Percentiles rank a stretch among this genome's conserved stretches.
Evolutionary conservation across 768 basidiomycete species (phyloP).

Genomic region (Leccinum incarnatum): DNA sequence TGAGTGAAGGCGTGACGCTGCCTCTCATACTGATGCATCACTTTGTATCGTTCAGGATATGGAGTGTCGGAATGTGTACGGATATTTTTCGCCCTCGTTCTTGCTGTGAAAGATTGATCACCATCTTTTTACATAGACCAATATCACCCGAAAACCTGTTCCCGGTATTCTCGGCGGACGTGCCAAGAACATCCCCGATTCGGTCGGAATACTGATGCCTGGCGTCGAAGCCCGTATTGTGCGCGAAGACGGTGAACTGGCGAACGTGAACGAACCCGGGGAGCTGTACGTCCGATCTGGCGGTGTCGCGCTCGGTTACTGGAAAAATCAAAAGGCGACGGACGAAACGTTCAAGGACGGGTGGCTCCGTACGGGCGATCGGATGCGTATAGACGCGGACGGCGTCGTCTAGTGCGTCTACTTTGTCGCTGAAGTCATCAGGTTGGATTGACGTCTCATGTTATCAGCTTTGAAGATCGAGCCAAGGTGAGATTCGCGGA

Average conservation of each 20-base stretch:
- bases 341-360: conserved; percentile 62
- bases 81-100: conserved; percentile 3
- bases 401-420: conserved; percentile 62
- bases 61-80: conserved; percentile 69
- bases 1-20: conserved; percentile 21
- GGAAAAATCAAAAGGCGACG: conserved; percentile 67
- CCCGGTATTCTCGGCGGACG: conserved; percentile 47
- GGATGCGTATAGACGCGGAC: conserved; percentile 56
- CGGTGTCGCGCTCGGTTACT: conserved; percentile 66
- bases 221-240: conserved; percentile 62
- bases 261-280: conserved; percentile 55
- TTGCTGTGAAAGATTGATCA: neutral
- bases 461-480: conserved; percentile 65
- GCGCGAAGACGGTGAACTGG: conserved; percentile 56
- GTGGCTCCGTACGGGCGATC: conserved; percentile 75
- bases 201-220: conserved; percentile 63
- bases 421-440: neutral
- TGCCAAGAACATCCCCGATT: conserved; percentile 38
- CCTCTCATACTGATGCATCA: conserved; percentile 1
- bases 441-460: neutral
- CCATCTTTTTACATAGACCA: conserved; percentile 42
- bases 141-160: conserved; percentile 41
- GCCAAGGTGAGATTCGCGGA: conserved; percentile 49
- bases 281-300: conserved; percentile 59
- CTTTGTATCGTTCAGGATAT: conserved; percentile 44